phyloP scores from a whole-genome alignment of 179 eudicot genomes.

The Patellifolia procumbens region DNA sequence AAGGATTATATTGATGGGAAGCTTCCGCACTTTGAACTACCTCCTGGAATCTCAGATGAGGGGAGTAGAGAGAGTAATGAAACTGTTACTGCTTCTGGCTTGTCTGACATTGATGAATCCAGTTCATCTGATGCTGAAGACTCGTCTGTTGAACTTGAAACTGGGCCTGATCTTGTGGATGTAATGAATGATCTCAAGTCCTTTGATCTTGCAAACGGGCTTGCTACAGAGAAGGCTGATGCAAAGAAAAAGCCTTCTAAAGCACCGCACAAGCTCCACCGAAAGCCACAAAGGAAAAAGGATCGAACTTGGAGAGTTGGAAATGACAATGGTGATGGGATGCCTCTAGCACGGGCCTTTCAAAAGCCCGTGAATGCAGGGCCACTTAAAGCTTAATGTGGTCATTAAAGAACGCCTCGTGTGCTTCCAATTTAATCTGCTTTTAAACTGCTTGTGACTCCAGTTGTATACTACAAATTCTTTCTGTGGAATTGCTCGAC shows the following conservation, averaged over 20 bases:
- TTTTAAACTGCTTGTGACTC: conserved; percentile 3
- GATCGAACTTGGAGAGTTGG: conserved; percentile 83
- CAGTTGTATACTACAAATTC: too few relatives aligned
- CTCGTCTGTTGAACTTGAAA: conserved; percentile 34
- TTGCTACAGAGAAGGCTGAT: conserved; percentile 38
- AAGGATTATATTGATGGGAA: conserved; percentile 95
- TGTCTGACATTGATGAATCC: conserved; percentile 45
- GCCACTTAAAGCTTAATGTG: conserved; percentile 34
- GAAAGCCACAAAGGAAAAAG: conserved; percentile 83
- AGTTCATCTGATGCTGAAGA: conserved; percentile 53
- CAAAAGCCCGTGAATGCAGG: conserved; percentile 69
- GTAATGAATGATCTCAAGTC: conserved; percentile 68
- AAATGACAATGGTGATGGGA: conserved; percentile 80
- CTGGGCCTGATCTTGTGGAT: conserved; percentile 40
- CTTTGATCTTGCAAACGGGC: conserved; percentile 70
- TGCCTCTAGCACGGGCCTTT: conserved; percentile 67
- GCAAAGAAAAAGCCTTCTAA: conserved; percentile 46
- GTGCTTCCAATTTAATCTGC: not conserved
- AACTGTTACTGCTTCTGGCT: conserved; percentile 2
- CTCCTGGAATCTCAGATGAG: conserved; percentile 59
- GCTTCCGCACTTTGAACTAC: conserved; percentile 76
- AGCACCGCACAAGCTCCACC: conserved; percentile 78
- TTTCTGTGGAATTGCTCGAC: not conserved
- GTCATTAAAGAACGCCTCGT: not conserved
- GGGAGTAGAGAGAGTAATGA: conserved; percentile 25